A percentile compares a stretch with the other conserved stretches of the same genome.
phyloP scores from a whole-genome alignment of 129 eudicot species.

The Pulicaria dysenterica region DNA sequence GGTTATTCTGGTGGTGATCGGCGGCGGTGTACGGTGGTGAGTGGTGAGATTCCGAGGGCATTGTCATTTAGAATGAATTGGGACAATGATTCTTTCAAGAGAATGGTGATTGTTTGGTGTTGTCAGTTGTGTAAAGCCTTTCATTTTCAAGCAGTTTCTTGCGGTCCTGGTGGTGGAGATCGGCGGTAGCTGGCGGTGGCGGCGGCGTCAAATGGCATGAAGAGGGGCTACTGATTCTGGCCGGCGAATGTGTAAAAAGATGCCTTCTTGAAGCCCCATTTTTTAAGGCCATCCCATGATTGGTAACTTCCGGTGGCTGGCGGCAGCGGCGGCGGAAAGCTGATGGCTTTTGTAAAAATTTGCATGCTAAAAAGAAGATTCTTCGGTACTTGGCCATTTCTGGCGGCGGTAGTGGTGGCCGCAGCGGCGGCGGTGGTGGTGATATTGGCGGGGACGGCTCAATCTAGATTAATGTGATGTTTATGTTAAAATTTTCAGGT shows the following conservation, averaged over 20 bases:
- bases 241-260: neutral
- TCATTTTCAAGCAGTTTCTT: neutral
- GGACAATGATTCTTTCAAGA: too few species aligned
- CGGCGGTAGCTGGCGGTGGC: neutral
- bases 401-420: neutral
- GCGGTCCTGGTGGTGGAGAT: neutral
- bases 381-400: too few species aligned
- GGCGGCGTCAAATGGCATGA: neutral
- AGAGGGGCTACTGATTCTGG: neutral
- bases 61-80: too few species aligned
- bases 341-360: neutral
- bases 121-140: too few species aligned
- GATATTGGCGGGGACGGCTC: constrained; percentile 52
- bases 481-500: constrained; percentile 21
- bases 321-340: neutral
- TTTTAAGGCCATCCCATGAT: too few species aligned
- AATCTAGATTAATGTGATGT: constrained; percentile 39
- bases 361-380: too few species aligned
- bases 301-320: neutral
- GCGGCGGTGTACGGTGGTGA: too few species aligned
- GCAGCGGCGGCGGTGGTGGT: constrained; percentile 17
- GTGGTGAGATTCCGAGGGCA: too few species aligned
- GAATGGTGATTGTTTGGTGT: too few species aligned
- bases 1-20: neutral
- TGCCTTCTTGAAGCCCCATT: too few species aligned